Evolutionary conservation across 805 yeast species (phyloP).

Genomic region (Saccharomycopsis sp.): DNA sequence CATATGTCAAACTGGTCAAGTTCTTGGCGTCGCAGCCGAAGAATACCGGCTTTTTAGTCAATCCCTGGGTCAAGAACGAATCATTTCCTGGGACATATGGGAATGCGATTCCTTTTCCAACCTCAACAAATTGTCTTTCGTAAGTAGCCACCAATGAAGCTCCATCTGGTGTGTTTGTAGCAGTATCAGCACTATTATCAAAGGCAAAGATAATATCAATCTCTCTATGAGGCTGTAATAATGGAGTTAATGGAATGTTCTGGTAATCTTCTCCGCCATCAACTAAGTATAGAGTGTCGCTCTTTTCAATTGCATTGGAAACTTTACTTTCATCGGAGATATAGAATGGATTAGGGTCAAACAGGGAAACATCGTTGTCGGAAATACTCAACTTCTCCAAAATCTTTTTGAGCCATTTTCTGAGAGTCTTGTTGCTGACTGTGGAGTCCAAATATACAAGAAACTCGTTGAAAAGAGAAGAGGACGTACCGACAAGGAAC

Average conservation of each 20-base stretch:
- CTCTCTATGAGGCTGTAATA: slow-evolving; percentile 37
- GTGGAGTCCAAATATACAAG: slow-evolving; percentile 50
- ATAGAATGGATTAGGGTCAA: slow-evolving; percentile 14
- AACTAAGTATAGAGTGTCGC: slow-evolving; percentile 33
- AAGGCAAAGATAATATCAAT: slow-evolving; percentile 41
- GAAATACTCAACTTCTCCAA: background rate
- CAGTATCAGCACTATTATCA: slow-evolving; percentile 42
- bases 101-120: slow-evolving; percentile 56
- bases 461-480: slow-evolving; percentile 66
- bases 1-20: slow-evolving; percentile 41
- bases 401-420: background rate
- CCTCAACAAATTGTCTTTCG: slow-evolving; percentile 35
- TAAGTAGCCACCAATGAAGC: slow-evolving; percentile 36
- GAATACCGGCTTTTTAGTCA: slow-evolving; percentile 67
- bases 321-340: slow-evolving; percentile 3
- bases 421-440: slow-evolving; percentile 28
- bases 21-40: slow-evolving; percentile 75
- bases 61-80: slow-evolving; percentile 52
- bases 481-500: slow-evolving; percentile 60
- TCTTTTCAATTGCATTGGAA: slow-evolving; percentile 24
- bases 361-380: slow-evolving; percentile 1
- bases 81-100: slow-evolving; percentile 72
- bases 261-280: slow-evolving; percentile 48
- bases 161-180: slow-evolving; percentile 40
- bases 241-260: slow-evolving; percentile 40